Evolutionary conservation across 768 basidiomycete genomes (phyloP).

Genomic region (Psilocybe tampanensis): DNA sequence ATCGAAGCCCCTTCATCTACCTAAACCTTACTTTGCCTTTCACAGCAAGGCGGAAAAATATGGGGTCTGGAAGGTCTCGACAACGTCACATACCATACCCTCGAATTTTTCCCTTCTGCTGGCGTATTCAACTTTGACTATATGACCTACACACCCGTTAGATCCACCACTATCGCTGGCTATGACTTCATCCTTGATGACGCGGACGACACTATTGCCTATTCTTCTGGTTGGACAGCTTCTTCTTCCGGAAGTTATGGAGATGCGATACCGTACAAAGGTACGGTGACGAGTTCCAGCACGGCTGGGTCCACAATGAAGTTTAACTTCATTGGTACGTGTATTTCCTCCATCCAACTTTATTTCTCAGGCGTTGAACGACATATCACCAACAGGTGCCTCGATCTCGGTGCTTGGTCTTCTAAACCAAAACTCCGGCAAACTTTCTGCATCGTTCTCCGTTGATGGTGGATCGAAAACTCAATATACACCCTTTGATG

Average conservation of each 20-base stretch:
- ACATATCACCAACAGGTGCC: background rate
- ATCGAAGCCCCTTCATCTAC: background rate
- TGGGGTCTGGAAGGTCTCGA: background rate
- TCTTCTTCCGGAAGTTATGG: background rate
- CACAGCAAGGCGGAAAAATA: background rate
- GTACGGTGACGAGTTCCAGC: constrained; percentile 4
- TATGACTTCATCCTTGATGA: background rate
- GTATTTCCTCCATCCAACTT: background rate
- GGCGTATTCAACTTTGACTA: background rate
- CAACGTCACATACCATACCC: background rate
- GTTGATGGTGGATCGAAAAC: constrained; percentile 1
- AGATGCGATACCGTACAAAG: background rate
- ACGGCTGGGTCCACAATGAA: constrained; percentile 4
- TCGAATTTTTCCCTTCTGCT: background rate
- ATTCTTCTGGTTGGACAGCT: background rate
- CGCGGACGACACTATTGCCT: background rate
- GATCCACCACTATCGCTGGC: background rate
- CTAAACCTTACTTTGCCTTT: background rate
- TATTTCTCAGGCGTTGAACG: background rate
- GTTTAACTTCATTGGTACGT: constrained; percentile 4
- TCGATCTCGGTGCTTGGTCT: constrained; percentile 3
- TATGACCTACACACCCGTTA: background rate
- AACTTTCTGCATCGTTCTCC: constrained; percentile 5
- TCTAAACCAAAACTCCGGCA: constrained; percentile 4
- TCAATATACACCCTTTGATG: constrained; percentile 1